A percentile compares a stretch with the other conserved stretches of the same genome.
Evolutionary conservation across 768 basidiomycete species (phyloP).

Genomic region (Pulveroboletus sp.): DNA sequence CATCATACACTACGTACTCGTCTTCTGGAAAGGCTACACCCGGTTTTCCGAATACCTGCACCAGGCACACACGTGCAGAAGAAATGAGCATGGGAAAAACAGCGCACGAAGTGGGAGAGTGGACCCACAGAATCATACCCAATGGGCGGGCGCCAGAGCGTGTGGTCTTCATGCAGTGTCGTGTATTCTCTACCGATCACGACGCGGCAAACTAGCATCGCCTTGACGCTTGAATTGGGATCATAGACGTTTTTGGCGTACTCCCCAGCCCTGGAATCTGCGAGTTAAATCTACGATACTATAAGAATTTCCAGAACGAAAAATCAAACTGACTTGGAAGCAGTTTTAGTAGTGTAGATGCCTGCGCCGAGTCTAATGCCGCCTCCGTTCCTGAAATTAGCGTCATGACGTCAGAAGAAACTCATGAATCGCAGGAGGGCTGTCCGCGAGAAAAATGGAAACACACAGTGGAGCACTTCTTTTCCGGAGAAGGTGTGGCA

Average conservation of each 20-base stretch:
- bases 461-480: slow-evolving; percentile 10
- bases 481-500: slow-evolving; percentile 20
- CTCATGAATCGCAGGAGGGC: too few species aligned
- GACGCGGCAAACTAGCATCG: slow-evolving; percentile 24
- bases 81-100: background rate
- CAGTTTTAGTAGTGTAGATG: slow-evolving; percentile 19
- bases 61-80: background rate
- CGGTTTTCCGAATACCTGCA: slow-evolving; percentile 16
- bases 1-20: slow-evolving; percentile 26
- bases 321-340: slow-evolving; percentile 19
- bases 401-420: slow-evolving; percentile 14
- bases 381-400: slow-evolving; percentile 10
- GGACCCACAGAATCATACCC: slow-evolving; percentile 23
- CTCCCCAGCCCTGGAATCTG: slow-evolving; percentile 13
- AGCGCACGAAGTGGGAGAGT: background rate
- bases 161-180: slow-evolving; percentile 6
- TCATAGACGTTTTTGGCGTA: slow-evolving; percentile 15
- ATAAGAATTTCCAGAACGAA: background rate
- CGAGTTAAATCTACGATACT: background rate
- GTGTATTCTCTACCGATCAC: slow-evolving; percentile 15
- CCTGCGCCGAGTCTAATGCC: slow-evolving; percentile 26
- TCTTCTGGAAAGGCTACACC: slow-evolving; percentile 16
- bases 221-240: slow-evolving; percentile 7
- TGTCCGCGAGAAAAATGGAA: background rate
- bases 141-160: slow-evolving; percentile 11